A percentile compares a stretch with the other conserved stretches of the same genome.
phyloP scores from a whole-genome alignment of 441 rosid species.

The Populus hybrid region DNA sequence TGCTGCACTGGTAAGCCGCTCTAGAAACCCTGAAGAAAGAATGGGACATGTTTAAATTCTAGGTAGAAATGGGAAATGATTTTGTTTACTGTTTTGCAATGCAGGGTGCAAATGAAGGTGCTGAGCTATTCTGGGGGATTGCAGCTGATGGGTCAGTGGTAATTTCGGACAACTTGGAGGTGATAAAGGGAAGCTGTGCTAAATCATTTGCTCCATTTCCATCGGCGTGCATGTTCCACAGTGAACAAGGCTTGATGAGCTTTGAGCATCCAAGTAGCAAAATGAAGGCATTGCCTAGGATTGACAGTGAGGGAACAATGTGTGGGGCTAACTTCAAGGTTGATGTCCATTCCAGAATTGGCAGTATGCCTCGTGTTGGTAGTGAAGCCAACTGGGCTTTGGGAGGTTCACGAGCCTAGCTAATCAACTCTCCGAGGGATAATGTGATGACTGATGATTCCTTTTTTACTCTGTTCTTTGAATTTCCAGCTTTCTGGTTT shows the following conservation, averaged over 20 bases:
- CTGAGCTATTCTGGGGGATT: slow-evolving; percentile 73
- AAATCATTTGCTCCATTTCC: slow-evolving; percentile 95
- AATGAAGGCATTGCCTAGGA: slow-evolving; percentile 82
- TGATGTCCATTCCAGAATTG: slow-evolving; percentile 55
- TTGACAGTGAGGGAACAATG: slow-evolving; percentile 82
- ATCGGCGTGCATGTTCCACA: slow-evolving; percentile 89
- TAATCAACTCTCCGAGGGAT: neutral
- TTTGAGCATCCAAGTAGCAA: slow-evolving; percentile 79
- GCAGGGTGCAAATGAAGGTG: slow-evolving; percentile 72
- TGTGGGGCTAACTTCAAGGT: slow-evolving; percentile 85
- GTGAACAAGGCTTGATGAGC: slow-evolving; percentile 79
- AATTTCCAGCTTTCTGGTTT: neutral
- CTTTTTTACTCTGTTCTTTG: neutral
- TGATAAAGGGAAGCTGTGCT: slow-evolving; percentile 79
- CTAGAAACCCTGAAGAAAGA: no score
- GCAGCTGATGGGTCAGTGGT: slow-evolving; percentile 85
- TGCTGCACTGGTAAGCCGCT: slow-evolving; percentile 56
- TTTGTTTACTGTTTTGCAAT: neutral
- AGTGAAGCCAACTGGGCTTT: slow-evolving; percentile 91
- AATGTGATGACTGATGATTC: neutral
- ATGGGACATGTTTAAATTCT: neutral
- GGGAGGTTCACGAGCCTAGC: slow-evolving; percentile 24
- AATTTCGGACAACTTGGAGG: slow-evolving; percentile 62
- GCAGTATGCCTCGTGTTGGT: slow-evolving; percentile 72
- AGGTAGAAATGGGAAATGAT: neutral